Evolutionary conservation across 805 yeast species (phyloP).

Genomic region (Wickerhamiella siamensis): DNA sequence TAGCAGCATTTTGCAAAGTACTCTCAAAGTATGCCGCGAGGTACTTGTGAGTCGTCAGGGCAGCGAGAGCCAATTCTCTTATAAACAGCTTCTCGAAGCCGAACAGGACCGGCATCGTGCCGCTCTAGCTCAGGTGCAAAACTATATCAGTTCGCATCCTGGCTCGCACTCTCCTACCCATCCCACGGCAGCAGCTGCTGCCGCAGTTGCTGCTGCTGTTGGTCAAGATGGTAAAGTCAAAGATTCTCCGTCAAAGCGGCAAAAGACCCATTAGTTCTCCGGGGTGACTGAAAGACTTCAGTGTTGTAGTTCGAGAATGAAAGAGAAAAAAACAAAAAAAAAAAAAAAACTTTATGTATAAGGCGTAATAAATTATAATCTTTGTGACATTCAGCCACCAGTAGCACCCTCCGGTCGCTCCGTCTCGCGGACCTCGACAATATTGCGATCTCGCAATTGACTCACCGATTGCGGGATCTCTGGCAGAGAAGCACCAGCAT

Average conservation of each 20-base stretch:
- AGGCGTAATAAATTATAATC: neutral
- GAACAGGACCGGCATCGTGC: neutral
- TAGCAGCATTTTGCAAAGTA: neutral
- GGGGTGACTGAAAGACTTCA: too few species aligned
- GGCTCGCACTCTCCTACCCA: neutral
- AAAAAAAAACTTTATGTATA: neutral
- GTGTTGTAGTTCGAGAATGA: too few species aligned
- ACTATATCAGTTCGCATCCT: neutral
- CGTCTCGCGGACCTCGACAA: constrained; percentile 51
- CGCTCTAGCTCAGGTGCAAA: neutral
- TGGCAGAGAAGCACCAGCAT: neutral
- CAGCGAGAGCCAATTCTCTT: neutral
- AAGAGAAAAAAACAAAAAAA: neutral
- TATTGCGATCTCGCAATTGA: constrained; percentile 41
- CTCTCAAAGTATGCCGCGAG: neutral
- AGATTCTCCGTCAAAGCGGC: neutral
- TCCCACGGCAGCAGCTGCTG: neutral
- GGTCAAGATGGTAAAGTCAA: neutral
- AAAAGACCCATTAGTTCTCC: neutral
- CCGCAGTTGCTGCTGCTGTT: neutral
- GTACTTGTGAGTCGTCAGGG: neutral
- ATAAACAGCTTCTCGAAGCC: neutral
- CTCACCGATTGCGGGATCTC: constrained; percentile 37
- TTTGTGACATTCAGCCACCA: constrained; percentile 21
- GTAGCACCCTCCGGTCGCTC: constrained; percentile 25